These are phyloP conservation scores for Colletotrichum liaoningense DNA, from an alignment of 2,329 filamentous ascomycete species.

Conservation along the genomic window DNA sequence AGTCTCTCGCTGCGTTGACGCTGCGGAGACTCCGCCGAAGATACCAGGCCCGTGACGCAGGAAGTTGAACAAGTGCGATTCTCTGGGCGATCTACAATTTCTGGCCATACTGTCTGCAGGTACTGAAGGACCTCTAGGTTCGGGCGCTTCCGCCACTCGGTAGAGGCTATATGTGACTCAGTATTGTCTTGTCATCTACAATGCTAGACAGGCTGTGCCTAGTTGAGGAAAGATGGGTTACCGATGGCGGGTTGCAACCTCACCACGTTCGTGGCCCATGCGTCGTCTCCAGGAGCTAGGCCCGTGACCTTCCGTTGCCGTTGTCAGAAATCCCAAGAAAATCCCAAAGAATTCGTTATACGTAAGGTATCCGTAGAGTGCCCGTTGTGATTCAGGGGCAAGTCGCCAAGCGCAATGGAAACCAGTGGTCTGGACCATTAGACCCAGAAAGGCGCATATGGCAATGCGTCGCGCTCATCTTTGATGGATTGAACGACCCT, in stretches of 20 bases:
- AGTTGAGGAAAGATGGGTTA: slow-evolving; percentile 31
- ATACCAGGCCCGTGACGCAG: background rate
- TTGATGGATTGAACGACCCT: slow-evolving; percentile 23
- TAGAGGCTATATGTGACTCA: slow-evolving; percentile 24
- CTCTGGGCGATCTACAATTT: background rate
- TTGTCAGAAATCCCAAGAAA: background rate
- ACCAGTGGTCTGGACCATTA: slow-evolving; percentile 8
- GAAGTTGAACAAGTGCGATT: background rate
- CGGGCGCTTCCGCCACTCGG: background rate
- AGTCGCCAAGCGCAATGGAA: slow-evolving; percentile 8
- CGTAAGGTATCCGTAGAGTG: background rate
- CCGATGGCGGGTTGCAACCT: slow-evolving; percentile 35
- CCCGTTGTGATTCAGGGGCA: slow-evolving; percentile 3
- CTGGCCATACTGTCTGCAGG: background rate
- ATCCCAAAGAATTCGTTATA: background rate
- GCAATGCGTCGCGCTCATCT: slow-evolving; percentile 5
- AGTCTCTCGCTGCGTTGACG: background rate
- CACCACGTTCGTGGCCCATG: slow-evolving; percentile 33
- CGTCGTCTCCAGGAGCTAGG: background rate
- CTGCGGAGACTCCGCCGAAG: background rate
- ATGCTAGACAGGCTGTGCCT: slow-evolving; percentile 12
- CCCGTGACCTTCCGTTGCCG: slow-evolving; percentile 10
- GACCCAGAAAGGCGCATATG: background rate
- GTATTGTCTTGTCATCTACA: slow-evolving; percentile 4
- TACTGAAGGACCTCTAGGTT: background rate